Percentiles rank a stretch among this genome's conserved stretches.
phyloP scores from a whole-genome alignment of 768 basidiomycete species.

The Termitomyces bulborhizus region DNA sequence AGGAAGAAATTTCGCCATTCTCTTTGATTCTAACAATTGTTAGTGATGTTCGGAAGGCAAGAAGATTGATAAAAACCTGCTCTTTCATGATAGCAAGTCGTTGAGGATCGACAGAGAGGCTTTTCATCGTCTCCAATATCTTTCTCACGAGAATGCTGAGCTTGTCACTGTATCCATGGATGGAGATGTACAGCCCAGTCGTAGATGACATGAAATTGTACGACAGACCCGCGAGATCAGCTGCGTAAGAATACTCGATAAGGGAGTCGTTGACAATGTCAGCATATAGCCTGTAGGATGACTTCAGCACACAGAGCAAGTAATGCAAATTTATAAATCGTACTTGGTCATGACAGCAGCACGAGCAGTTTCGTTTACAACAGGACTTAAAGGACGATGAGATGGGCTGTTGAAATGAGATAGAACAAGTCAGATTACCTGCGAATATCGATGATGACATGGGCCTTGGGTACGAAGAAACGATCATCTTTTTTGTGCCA shows the following conservation, averaged over 20 bases:
- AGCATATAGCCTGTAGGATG: constrained; percentile 54
- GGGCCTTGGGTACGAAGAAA: constrained; percentile 93
- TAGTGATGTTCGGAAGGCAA: background rate
- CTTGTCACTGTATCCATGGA: constrained; percentile 93
- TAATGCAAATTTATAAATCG: constrained; percentile 9
- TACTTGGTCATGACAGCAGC: constrained; percentile 70
- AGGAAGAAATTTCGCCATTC: constrained; percentile 87
- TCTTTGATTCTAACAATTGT: constrained; percentile 50
- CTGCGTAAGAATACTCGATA: constrained; percentile 88
- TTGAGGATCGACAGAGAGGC: constrained; percentile 57
- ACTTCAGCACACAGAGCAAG: constrained; percentile 1
- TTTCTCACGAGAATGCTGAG: constrained; percentile 64
- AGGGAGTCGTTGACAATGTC: constrained; percentile 87
- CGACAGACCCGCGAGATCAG: constrained; percentile 81
- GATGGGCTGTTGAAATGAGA: too few relatives aligned
- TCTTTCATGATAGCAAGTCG: constrained; percentile 81
- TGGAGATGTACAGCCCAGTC: constrained; percentile 60
- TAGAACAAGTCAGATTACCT: constrained; percentile 41
- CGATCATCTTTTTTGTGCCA: constrained; percentile 98
- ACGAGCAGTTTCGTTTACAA: constrained; percentile 57
- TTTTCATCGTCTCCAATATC: constrained; percentile 64
- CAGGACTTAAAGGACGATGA: constrained; percentile 33
- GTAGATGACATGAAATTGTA: constrained; percentile 60
- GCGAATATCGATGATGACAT: constrained; percentile 67
- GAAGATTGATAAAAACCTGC: constrained; percentile 40